Percentiles rank a stretch among this genome's conserved stretches.
These are phyloP conservation scores for Paraglomus occultum DNA, from an alignment of 192 early-diverging fungal species.

Conservation along the genomic window DNA sequence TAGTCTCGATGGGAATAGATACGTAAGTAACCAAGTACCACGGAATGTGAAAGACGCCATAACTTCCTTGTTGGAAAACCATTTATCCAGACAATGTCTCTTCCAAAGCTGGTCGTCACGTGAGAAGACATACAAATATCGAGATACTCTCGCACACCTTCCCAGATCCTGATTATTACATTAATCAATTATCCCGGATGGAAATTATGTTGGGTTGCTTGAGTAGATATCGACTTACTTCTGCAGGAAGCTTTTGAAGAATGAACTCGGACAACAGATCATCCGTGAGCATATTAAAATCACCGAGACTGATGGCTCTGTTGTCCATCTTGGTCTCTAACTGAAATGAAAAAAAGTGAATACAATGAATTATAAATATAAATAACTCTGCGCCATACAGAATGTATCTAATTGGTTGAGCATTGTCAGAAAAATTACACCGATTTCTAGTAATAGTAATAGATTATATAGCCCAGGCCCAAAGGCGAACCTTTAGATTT, in stretches of 20 bases:
- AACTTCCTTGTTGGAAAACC: not conserved
- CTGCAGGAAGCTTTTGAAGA: not conserved
- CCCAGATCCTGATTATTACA: slow-evolving; percentile 7
- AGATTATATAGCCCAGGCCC: no score
- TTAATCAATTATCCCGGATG: not conserved
- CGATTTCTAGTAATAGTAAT: no score
- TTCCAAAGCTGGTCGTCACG: slow-evolving; percentile 40
- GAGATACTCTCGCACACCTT: slow-evolving; percentile 18
- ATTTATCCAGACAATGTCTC: slow-evolving; percentile 29
- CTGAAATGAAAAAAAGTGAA: not conserved
- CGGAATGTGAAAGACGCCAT: slow-evolving; percentile 31
- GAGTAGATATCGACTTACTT: not conserved
- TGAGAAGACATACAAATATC: slow-evolving; percentile 37
- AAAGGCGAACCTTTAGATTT: no score
- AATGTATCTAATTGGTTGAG: no score
- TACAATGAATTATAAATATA: not conserved
- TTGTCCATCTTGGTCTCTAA: not conserved
- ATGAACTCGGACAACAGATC: slow-evolving; percentile 3
- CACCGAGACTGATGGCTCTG: not conserved
- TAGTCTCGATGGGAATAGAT: slow-evolving; percentile 35
- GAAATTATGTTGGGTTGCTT: not conserved
- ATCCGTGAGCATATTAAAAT: not conserved
- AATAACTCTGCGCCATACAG: no score
- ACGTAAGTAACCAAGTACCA: slow-evolving; percentile 41
- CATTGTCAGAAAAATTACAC: no score